Percentiles rank a stretch among this genome's conserved stretches.
Evolutionary conservation across 169 alveolate species (phyloP).

Genomic region (Plasmodium berghei): DNA sequence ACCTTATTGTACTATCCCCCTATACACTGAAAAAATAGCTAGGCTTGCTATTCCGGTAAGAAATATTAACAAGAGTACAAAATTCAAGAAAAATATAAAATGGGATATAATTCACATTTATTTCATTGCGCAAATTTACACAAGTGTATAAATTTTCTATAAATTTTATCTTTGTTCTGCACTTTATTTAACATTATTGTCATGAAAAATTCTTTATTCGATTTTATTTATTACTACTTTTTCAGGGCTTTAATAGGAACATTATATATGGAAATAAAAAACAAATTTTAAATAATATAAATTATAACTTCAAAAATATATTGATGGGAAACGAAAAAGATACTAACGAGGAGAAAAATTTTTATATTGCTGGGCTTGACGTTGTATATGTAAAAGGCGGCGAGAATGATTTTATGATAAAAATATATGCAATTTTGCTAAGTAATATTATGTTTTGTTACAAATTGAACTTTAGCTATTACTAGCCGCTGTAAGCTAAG

Average conservation of each 20-base stretch:
- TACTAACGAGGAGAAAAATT: conserved; percentile 15
- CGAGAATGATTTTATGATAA: conserved; percentile 35
- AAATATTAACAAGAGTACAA: background rate
- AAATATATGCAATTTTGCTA: conserved; percentile 46
- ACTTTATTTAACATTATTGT: too few species aligned
- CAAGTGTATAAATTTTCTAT: too few species aligned
- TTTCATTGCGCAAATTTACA: too few species aligned
- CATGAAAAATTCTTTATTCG: background rate
- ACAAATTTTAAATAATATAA: conserved; percentile 45
- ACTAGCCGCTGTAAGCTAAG: background rate
- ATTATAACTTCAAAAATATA: conserved; percentile 43
- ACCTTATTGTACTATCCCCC: conserved; percentile 48
- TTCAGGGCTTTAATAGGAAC: conserved; percentile 38
- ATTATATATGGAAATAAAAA: conserved; percentile 3
- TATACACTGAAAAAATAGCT: conserved; percentile 45
- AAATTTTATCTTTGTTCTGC: too few species aligned
- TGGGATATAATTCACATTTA: too few species aligned
- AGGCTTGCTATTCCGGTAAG: conserved; percentile 20
- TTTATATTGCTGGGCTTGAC: conserved; percentile 69
- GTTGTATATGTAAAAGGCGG: conserved; percentile 33
- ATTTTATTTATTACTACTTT: background rate
- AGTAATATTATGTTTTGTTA: conserved; percentile 57
- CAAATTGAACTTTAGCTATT: conserved; percentile 56
- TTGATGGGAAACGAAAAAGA: conserved; percentile 6
- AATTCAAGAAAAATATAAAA: too few species aligned